Percentiles rank a stretch among this genome's conserved stretches.
Conservation (phyloP, 106 monocot genomes). For the Dendrobium chrysotoxum region DNA sequence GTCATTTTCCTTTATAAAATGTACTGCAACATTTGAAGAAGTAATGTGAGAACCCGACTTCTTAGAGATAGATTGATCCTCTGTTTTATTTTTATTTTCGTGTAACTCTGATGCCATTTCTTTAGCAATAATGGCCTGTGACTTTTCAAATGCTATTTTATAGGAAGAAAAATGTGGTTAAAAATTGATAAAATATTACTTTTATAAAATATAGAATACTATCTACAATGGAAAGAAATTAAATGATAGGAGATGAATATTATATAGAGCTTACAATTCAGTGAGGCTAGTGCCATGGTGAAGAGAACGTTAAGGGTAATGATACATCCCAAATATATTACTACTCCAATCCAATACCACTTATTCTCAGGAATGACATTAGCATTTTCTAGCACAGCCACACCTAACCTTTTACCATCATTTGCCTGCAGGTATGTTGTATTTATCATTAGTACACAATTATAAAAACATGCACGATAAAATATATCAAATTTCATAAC, state of each 20-base stretch:
- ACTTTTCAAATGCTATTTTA: constrained; percentile 29
- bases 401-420: constrained; percentile 33
- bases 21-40: background rate
- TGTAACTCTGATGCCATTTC: constrained; percentile 10
- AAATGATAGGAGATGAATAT: too few species aligned
- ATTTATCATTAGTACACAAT: background rate
- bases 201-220: background rate
- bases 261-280: constrained; percentile 56
- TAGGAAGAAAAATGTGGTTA: background rate
- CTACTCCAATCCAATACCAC: constrained; percentile 89
- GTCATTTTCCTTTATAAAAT: too few species aligned
- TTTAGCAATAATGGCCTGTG: constrained; percentile 52
- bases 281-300: constrained; percentile 64
- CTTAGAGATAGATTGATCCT: too few species aligned
- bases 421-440: background rate
- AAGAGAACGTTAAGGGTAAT: constrained; percentile 81
- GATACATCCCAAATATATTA: constrained; percentile 58
- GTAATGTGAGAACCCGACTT: too few species aligned
- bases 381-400: constrained; percentile 38
- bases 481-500: background rate
- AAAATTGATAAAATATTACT: background rate
- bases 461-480: background rate
- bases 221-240: background rate
- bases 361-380: constrained; percentile 33
- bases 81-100: too few species aligned